These are phyloP conservation scores for Phytophthora pini DNA, from an alignment of 352 stramenopile genomes.

Conservation along the genomic window DNA sequence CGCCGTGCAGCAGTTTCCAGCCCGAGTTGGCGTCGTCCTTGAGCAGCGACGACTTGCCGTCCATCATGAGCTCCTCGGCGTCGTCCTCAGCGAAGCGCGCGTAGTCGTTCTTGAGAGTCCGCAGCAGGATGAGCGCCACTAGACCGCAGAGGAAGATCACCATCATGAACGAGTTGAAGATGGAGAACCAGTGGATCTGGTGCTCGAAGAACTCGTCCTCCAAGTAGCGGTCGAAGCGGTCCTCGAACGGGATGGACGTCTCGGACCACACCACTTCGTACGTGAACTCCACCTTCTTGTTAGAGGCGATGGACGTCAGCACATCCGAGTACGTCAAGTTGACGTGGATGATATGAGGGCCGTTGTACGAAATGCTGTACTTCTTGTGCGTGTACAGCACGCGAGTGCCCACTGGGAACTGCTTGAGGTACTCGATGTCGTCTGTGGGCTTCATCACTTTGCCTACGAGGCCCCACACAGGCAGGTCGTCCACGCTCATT, in stretches of 20 bases:
- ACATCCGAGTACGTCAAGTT: conserved; percentile 96
- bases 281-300: conserved; percentile 93
- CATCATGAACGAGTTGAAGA: conserved; percentile 99
- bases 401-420: conserved; percentile 77
- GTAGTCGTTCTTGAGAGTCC: conserved; percentile 95
- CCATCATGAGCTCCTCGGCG: conserved; percentile 86
- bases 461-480: conserved; percentile 98
- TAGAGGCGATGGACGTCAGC: conserved; percentile 83
- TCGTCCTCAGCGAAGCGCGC: conserved; percentile 91
- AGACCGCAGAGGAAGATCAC: conserved; percentile 96
- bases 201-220: conserved; percentile 99
- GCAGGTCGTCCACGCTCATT: conserved; percentile 98
- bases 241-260: conserved; percentile 94
- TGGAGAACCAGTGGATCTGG: conserved; percentile 98
- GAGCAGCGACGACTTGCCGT: conserved; percentile 80
- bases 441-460: conserved; percentile 94
- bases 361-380: conserved; percentile 97
- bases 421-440: conserved; percentile 82
- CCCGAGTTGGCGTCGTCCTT: conserved; percentile 89
- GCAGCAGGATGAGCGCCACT: conserved; percentile 94
- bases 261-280: conserved; percentile 94
- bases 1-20: conserved; percentile 97
- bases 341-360: conserved; percentile 97
- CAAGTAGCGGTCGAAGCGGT: conserved; percentile 98
- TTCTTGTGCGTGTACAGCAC: conserved; percentile 98